Conservation (phyloP, 2,329 filamentous ascomycete genomes). For the Pestalotiopsis sp. region DNA sequence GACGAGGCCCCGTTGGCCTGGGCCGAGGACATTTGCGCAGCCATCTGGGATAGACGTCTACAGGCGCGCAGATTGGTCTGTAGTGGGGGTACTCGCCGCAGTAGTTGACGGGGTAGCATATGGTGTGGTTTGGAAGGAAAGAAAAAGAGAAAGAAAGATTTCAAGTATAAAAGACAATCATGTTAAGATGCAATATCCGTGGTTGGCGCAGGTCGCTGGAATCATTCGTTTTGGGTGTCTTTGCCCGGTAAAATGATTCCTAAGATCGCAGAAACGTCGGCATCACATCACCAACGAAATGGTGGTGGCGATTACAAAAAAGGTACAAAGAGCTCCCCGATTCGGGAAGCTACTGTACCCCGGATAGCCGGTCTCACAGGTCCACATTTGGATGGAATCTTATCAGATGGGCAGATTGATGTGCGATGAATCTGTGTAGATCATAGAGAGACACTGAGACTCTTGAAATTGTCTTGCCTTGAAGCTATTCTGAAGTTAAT, state of each 20-base stretch:
- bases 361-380: not conserved
- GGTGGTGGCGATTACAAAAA: not conserved
- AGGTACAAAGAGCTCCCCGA: not conserved
- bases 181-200: not conserved
- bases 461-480: not conserved
- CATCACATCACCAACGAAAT: conserved; percentile 1
- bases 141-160: not conserved
- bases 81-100: conserved; percentile 22
- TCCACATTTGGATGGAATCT: not conserved
- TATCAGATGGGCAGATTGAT: not conserved
- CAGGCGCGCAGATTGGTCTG: conserved; percentile 18
- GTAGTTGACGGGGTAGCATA: conserved; percentile 37
- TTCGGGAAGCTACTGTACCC: conserved; percentile 3
- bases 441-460: not conserved
- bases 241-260: not conserved
- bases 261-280: not conserved
- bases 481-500: not conserved
- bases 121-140: conserved; percentile 12
- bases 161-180: not conserved
- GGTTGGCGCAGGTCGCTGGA: not conserved
- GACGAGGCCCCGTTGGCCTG: conserved; percentile 18
- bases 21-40: conserved; percentile 31
- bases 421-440: not conserved
- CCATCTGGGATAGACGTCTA: conserved; percentile 31
- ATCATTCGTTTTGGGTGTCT: not conserved